A percentile compares a stretch with the other conserved stretches of the same genome.
Conservation (phyloP, 352 stramenopile species). For the Phytophthora tentaculata region DNA sequence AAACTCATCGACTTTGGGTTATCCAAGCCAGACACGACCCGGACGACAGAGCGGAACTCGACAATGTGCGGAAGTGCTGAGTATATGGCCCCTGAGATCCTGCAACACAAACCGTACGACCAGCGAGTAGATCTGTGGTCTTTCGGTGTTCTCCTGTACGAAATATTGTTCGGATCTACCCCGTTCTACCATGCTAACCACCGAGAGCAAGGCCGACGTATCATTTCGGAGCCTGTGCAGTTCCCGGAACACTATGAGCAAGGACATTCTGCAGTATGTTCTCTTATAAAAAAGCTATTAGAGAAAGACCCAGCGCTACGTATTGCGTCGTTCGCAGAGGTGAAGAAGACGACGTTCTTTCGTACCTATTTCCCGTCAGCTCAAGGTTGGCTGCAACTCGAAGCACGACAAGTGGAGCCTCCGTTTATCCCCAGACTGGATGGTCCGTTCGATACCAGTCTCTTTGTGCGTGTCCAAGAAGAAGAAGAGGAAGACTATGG, state of each 20-base stretch:
- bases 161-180: constrained; percentile 61
- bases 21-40: constrained; percentile 55
- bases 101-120: constrained; percentile 66
- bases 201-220: constrained; percentile 74
- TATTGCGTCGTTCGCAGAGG: constrained; percentile 46
- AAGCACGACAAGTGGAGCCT: constrained; percentile 39
- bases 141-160: constrained; percentile 82
- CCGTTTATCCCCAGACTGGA: constrained; percentile 71
- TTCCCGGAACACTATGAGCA: constrained; percentile 66
- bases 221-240: constrained; percentile 56
- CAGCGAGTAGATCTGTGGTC: constrained; percentile 72
- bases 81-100: constrained; percentile 81
- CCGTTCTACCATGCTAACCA: constrained; percentile 91
- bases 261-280: constrained; percentile 41
- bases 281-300: constrained; percentile 55
- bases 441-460: constrained; percentile 66
- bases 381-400: constrained; percentile 55
- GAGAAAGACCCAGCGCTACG: constrained; percentile 56
- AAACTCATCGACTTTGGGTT: constrained; percentile 81
- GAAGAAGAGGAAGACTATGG: constrained; percentile 48
- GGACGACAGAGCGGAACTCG: constrained; percentile 47
- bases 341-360: constrained; percentile 60
- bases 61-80: constrained; percentile 80
- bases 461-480: constrained; percentile 57
- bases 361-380: constrained; percentile 47